Evolutionary conservation across 1,284 basidiomycete genomes (phyloP), one percentile per base, ranked within the genome.

Genomic region (Ceratobasidium sp.): DNA sequence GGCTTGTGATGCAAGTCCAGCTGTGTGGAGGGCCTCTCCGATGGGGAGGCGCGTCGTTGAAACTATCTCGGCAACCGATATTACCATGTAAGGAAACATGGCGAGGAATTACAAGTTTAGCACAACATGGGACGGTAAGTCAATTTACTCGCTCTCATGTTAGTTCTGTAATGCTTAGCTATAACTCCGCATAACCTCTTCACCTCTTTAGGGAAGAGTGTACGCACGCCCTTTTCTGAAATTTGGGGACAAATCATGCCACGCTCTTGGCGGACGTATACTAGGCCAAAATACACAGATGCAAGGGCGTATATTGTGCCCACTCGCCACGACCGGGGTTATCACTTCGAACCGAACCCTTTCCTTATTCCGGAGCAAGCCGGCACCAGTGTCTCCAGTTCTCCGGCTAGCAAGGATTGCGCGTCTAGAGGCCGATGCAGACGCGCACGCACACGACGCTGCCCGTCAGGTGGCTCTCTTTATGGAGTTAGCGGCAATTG

Each of bases 361-460:
- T 33, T 77, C 78, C 10, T n/a, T 79, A 47, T 76, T 78, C 75
- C 65, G 69, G 33, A 76, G 77, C 49, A 87, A 86, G 74, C 81
- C 86, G n/a, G 81, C 84, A 33, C 81, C 87, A 20, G 83, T 87
- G 0, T 92, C 92, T 1, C 87, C 90, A 1, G 91, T 92, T 0
- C 85, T 87, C 45, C 86, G 90, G 35, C 89, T 93, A 17, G 91
- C 90, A 1, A 86, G 89, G 65, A 90, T 94, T 31, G 88, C 90
- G 20, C 85, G 88, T 11, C 86, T 94, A 56, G 93, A 95, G 80
- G 90, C 90, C 2, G 91, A 90, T 61, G 93, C 91, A 15, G 92
- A 94, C 78, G 88, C 90, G 3, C 85, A 90, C 79, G 91, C 91
- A 0, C 85, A 90, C 79, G 90, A 94, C 84, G 83, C 91, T 33